Conservation (phyloP, 2,329 filamentous ascomycete species). For the Penicillium sp. region DNA sequence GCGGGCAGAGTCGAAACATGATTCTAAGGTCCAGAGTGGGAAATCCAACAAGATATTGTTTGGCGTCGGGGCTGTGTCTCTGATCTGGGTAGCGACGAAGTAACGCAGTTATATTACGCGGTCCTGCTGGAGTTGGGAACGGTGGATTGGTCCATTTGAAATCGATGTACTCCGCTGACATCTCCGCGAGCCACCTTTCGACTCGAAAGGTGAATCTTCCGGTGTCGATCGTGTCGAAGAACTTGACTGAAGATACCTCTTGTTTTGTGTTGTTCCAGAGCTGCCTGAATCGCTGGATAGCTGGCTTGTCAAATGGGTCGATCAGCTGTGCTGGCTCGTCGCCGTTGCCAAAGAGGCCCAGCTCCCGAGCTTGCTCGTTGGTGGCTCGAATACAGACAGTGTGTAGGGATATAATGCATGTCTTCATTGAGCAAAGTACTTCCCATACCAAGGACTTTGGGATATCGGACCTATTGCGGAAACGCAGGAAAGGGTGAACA, state of each 20-base stretch:
- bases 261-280: background rate
- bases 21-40: background rate
- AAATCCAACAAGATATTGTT: background rate
- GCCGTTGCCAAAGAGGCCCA: constrained; percentile 1
- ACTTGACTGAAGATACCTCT: background rate
- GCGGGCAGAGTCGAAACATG: constrained; percentile 10
- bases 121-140: background rate
- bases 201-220: background rate
- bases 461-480: background rate
- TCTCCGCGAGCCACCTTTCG: background rate
- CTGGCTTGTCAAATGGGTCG: background rate
- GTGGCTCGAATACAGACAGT: background rate
- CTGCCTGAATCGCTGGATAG: background rate
- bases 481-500: constrained; percentile 3
- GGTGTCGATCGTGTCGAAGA: background rate
- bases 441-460: background rate
- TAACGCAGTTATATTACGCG: background rate
- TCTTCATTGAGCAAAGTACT: background rate
- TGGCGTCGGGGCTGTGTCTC: background rate
- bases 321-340: constrained; percentile 1
- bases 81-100: background rate
- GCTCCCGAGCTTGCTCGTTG: background rate
- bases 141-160: background rate
- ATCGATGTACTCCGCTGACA: background rate
- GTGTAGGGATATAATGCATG: background rate